Evolutionary conservation across 1,284 basidiomycete species (phyloP).

Genomic region (Irpex rosettiformis): DNA sequence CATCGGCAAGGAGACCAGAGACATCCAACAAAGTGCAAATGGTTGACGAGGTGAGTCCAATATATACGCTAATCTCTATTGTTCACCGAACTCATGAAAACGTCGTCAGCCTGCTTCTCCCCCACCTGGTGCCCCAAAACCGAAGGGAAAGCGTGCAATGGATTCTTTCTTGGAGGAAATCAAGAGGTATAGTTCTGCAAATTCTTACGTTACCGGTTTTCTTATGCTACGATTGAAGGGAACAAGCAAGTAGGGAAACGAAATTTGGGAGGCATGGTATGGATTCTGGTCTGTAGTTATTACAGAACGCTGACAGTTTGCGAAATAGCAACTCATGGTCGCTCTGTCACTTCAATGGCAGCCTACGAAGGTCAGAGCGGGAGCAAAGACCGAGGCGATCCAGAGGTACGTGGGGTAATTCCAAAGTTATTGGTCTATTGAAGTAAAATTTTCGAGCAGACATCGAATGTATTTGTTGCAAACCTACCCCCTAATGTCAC

Average conservation of each 20-base stretch:
- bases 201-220: not conserved
- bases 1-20: constrained; percentile 31
- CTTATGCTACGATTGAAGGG: constrained; percentile 45
- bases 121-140: constrained; percentile 46
- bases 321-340: constrained; percentile 28
- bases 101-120: constrained; percentile 52
- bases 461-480: constrained; percentile 92
- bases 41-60: constrained; percentile 31
- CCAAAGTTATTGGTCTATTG: constrained; percentile 34
- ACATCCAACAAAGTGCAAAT: constrained; percentile 27
- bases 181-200: constrained; percentile 59
- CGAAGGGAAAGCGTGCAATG: constrained; percentile 91
- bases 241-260: constrained; percentile 87
- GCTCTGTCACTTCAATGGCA: constrained; percentile 85
- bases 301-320: constrained; percentile 9
- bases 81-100: not conserved
- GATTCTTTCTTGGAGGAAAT: constrained; percentile 92
- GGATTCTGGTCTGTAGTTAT: constrained; percentile 11
- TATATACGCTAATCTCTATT: constrained; percentile 19
- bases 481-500: constrained; percentile 84
- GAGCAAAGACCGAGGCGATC: constrained; percentile 84
- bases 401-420: constrained; percentile 45
- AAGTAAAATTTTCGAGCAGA: constrained; percentile 42
- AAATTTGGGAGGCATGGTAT: constrained; percentile 72
- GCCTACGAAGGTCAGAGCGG: constrained; percentile 87